These are phyloP conservation scores for Dipteronia dyeriana DNA, from an alignment of 345 rosid species.

Conservation along the genomic window DNA sequence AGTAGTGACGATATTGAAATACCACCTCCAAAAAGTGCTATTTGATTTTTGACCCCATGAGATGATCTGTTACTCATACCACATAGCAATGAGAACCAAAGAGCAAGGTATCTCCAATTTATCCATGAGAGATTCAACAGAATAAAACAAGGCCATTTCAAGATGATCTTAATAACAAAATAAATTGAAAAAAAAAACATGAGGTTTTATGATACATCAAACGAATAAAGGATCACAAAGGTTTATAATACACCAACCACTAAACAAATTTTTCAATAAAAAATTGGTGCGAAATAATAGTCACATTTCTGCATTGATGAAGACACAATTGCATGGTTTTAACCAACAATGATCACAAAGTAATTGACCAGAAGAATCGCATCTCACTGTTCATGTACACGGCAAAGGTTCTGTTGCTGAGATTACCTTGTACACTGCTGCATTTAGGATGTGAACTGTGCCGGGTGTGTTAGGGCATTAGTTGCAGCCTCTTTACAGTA, in stretches of 20 bases:
- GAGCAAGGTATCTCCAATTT: too few relatives aligned
- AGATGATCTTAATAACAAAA: background rate
- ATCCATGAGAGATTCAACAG: too few relatives aligned
- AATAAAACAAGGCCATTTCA: background rate
- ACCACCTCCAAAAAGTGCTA: too few relatives aligned
- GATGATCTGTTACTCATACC: too few relatives aligned
- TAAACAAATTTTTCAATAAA: constrained; percentile 34
- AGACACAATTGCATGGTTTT: constrained; percentile 19
- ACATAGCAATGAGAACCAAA: too few relatives aligned
- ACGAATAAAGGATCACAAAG: constrained; percentile 4
- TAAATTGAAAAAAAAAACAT: background rate
- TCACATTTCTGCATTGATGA: constrained; percentile 18
- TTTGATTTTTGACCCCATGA: too few relatives aligned
- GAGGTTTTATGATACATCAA: constrained; percentile 3
- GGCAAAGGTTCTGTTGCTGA: background rate
- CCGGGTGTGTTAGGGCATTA: constrained; percentile 13
- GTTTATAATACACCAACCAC: constrained; percentile 9
- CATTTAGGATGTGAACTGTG: constrained; percentile 4
- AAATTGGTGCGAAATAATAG: constrained; percentile 33
- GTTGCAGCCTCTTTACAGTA: constrained; percentile 19
- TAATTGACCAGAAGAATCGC: constrained; percentile 22
- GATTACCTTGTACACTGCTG: constrained; percentile 2
- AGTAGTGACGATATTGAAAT: too few relatives aligned
- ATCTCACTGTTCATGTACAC: constrained; percentile 11
- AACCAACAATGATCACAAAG: constrained; percentile 27